Evolutionary conservation across 495 filamentous ascomycete species (phyloP).

Genomic region (Penicillium pancosmium): DNA sequence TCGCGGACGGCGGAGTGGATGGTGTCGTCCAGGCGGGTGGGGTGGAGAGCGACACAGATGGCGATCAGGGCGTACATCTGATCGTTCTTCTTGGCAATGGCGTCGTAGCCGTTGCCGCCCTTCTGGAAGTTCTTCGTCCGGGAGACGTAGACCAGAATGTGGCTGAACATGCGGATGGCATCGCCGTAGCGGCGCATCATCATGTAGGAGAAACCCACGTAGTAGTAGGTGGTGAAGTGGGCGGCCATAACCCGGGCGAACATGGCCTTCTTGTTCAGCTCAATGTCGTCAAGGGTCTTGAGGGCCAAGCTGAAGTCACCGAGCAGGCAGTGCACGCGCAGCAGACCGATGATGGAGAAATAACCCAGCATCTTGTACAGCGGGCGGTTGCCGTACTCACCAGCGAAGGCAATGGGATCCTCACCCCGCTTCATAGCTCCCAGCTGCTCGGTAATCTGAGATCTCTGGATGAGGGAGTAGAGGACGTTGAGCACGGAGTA

Average conservation of each 20-base stretch:
- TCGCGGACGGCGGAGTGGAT: slow-evolving; percentile 97
- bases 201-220: slow-evolving; percentile 99
- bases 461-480: slow-evolving; percentile 97
- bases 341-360: slow-evolving; percentile 96
- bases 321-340: slow-evolving; percentile 94
- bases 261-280: slow-evolving; percentile 99
- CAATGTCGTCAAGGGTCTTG: slow-evolving; percentile 98
- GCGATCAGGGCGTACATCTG: slow-evolving; percentile 99
- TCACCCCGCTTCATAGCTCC: slow-evolving; percentile 91
- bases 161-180: slow-evolving; percentile 98
- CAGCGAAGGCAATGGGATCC: slow-evolving; percentile 80
- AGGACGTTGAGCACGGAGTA: slow-evolving; percentile 99
- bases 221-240: slow-evolving; percentile 99
- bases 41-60: slow-evolving; percentile 97
- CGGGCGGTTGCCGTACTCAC: slow-evolving; percentile 90
- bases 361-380: slow-evolving; percentile 98
- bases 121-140: slow-evolving; percentile 99
- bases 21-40: slow-evolving; percentile 95
- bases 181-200: slow-evolving; percentile 99
- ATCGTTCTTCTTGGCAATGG: slow-evolving; percentile 98
- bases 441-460: slow-evolving; percentile 96
- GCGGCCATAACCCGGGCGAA: slow-evolving; percentile 99
- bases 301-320: slow-evolving; percentile 97
- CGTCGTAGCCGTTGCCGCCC: slow-evolving; percentile 90
- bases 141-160: slow-evolving; percentile 98